Conservation (phyloP, 208 protist genomes). For the Phytomonas francai region DNA sequence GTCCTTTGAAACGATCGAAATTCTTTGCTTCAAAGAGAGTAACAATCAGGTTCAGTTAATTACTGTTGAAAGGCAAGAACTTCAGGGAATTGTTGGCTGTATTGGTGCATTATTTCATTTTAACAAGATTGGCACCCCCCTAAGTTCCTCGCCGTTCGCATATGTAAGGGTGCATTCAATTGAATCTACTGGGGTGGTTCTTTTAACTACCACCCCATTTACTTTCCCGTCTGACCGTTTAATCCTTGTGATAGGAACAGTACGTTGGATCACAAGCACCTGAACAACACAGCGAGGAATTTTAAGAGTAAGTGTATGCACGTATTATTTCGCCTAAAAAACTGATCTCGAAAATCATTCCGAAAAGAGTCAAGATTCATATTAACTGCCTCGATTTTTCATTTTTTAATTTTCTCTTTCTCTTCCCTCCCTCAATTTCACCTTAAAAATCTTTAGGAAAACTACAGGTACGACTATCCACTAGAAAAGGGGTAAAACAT, state of each 20-base stretch:
- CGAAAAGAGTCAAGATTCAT: background rate
- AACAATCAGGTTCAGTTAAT: constrained; percentile 39
- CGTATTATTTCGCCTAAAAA: background rate
- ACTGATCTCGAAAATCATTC: constrained; percentile 5
- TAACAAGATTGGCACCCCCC: constrained; percentile 23
- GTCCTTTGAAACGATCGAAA: constrained; percentile 47
- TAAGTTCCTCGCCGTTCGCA: constrained; percentile 48
- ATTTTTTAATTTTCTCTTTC: constrained; percentile 10
- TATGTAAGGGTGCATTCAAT: constrained; percentile 61
- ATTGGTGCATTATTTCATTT: constrained; percentile 57
- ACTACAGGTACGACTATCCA: constrained; percentile 1
- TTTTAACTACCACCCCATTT: constrained; percentile 71
- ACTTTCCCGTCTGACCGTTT: constrained; percentile 66
- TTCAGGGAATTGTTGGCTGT: constrained; percentile 66
- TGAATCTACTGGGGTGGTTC: constrained; percentile 52
- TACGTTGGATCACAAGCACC: constrained; percentile 72
- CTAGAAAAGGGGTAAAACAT: background rate
- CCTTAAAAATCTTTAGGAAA: background rate
- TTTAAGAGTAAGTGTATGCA: background rate
- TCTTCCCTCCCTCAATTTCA: too few relatives aligned
- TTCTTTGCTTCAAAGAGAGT: constrained; percentile 60
- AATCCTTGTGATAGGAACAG: constrained; percentile 50
- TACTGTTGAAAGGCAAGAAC: constrained; percentile 39
- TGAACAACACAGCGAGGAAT: background rate
- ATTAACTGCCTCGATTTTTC: constrained; percentile 1